A percentile compares a stretch with the other conserved stretches of the same genome.
These are phyloP conservation scores for Citrus medica DNA, from an alignment of 345 rosid species.

Conservation along the genomic window DNA sequence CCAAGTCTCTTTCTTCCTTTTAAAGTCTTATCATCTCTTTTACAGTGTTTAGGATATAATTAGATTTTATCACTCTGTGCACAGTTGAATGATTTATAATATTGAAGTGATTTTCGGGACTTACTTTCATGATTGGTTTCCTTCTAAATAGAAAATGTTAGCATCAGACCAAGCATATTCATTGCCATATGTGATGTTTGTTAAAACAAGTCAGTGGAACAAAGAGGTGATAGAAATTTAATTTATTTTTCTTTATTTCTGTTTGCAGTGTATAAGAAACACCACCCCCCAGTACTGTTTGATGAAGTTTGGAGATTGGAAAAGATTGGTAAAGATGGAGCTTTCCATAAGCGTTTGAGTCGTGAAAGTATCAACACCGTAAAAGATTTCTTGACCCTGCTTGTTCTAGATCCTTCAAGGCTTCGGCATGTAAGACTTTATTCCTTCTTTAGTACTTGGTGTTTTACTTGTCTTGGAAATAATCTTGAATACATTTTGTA, in stretches of 20 bases:
- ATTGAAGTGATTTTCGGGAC: not conserved
- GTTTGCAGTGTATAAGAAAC: slow-evolving; percentile 88
- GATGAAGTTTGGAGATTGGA: slow-evolving; percentile 99
- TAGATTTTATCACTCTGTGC: not conserved
- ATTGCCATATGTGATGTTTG: not conserved
- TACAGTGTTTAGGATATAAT: not conserved
- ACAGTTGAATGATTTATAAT: not conserved
- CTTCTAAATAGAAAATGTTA: not conserved
- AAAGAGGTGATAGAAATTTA: not conserved
- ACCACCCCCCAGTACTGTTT: slow-evolving; percentile 79
- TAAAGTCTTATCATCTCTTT: not conserved
- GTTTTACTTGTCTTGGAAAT: not conserved
- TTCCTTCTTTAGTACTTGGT: not conserved
- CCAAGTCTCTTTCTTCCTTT: slow-evolving; percentile 1
- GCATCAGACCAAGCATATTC: not conserved
- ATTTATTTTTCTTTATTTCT: slow-evolving; percentile 9
- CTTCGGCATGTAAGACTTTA: slow-evolving; percentile 64
- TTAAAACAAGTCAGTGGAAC: not conserved
- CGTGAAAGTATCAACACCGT: slow-evolving; percentile 67
- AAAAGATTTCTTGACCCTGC: slow-evolving; percentile 78
- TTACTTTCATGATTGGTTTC: not conserved
- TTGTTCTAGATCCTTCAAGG: slow-evolving; percentile 59
- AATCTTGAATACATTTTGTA: not conserved
- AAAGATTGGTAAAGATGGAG: slow-evolving; percentile 98
- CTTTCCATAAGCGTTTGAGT: slow-evolving; percentile 82